These are phyloP conservation scores for Diaporthe sp. DNA, from an alignment of 2,329 filamentous ascomycete species.

Conservation along the genomic window DNA sequence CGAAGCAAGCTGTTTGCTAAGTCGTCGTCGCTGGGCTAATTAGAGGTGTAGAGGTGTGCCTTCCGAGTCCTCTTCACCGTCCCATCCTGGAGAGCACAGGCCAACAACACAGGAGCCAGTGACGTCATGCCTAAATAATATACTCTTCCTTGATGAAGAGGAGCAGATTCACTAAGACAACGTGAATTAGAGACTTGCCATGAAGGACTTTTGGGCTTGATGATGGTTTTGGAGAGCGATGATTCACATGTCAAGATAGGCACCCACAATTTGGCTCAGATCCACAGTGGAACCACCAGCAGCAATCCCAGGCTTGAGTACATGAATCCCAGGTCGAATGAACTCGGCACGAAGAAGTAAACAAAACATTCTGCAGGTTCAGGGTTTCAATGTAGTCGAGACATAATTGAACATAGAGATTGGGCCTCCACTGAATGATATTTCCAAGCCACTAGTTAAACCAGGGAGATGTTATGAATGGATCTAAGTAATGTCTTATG, in stretches of 20 bases:
- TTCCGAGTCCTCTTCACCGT: not conserved
- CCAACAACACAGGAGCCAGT: not conserved
- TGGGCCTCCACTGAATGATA: too few relatives aligned
- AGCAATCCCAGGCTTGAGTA: not conserved
- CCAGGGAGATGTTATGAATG: too few relatives aligned
- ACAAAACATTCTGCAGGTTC: too few relatives aligned
- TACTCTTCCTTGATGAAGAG: not conserved
- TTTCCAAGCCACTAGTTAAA: too few relatives aligned
- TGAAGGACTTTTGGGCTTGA: too few relatives aligned
- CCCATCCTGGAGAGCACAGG: not conserved
- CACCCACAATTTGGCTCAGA: too few relatives aligned
- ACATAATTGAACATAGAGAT: too few relatives aligned
- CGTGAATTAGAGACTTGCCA: not conserved
- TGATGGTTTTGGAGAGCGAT: too few relatives aligned
- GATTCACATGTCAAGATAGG: not conserved
- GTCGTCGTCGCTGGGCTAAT: too few relatives aligned
- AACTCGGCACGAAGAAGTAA: not conserved
- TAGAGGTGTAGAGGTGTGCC: too few relatives aligned
- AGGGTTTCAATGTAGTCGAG: too few relatives aligned
- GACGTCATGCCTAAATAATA: not conserved
- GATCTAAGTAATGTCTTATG: too few relatives aligned
- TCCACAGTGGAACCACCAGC: not conserved
- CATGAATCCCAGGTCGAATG: not conserved
- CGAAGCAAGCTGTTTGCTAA: not conserved
- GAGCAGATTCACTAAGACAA: not conserved